Evolutionary conservation across 306 rosid species (phyloP).

Genomic region (Cicer chorassanicum): DNA sequence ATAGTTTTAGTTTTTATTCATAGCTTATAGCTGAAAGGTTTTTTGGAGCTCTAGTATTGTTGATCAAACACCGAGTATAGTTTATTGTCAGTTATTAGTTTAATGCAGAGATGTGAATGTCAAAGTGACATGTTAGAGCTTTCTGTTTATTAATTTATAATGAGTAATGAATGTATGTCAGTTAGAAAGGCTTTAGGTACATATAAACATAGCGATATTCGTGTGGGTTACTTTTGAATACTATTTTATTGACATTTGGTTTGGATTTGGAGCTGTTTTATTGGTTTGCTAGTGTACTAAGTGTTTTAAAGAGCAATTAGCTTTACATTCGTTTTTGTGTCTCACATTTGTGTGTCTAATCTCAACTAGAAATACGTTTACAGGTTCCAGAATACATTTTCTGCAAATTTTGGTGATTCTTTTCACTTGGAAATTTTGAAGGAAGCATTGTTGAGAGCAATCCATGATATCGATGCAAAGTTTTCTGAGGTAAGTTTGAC

Average conservation of each 20-base stretch:
- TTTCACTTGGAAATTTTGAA: conserved; percentile 89
- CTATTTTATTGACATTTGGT: conserved; percentile 17
- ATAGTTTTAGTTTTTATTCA: neutral
- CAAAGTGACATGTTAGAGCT: conserved; percentile 15
- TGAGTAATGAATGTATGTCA: neutral
- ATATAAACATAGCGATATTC: neutral
- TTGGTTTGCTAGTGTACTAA: conserved; percentile 12
- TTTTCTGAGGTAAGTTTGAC: conserved; percentile 75
- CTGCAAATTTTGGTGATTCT: conserved; percentile 67
- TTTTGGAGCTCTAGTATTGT: conserved; percentile 29
- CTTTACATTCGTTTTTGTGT: conserved; percentile 28
- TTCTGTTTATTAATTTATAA: conserved; percentile 13
- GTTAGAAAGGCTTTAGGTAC: conserved; percentile 10
- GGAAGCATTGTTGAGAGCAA: conserved; percentile 90
- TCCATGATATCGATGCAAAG: conserved; percentile 79
- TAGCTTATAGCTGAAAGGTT: conserved; percentile 51
- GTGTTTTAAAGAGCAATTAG: conserved; percentile 5
- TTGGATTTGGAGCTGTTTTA: conserved; percentile 32
- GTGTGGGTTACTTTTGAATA: conserved; percentile 6
- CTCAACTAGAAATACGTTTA: conserved; percentile 43
- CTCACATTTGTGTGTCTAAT: conserved; percentile 22
- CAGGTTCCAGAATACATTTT: conserved; percentile 72
- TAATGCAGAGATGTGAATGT: conserved; percentile 14
- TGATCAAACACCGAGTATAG: neutral
- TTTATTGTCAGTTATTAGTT: neutral